These are phyloP conservation scores for Stephanodiscus minutulus DNA, from an alignment of 108 stramenopile species.

Conservation along the genomic window DNA sequence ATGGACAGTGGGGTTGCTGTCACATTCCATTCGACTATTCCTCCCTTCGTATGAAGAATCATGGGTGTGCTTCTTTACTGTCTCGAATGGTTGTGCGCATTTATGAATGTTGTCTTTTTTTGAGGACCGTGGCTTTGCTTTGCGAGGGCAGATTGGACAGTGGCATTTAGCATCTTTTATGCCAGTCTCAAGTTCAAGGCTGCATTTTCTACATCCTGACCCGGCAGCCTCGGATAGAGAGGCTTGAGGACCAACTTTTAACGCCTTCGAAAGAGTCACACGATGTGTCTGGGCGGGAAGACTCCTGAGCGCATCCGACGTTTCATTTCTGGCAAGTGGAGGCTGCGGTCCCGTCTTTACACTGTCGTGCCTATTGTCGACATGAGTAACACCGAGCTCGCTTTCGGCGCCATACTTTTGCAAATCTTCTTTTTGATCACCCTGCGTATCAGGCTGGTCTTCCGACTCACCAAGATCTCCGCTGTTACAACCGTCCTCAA, in stretches of 20 bases:
- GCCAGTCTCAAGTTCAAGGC: slow-evolving; percentile 4
- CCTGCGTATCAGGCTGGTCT: background rate
- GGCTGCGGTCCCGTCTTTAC: background rate
- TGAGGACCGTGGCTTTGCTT: background rate
- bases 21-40: background rate
- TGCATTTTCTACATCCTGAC: slow-evolving; percentile 10
- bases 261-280: background rate
- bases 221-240: slow-evolving; percentile 7
- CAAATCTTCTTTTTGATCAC: slow-evolving; percentile 1
- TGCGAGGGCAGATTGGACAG: slow-evolving; percentile 3
- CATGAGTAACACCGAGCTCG: background rate
- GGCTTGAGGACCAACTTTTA: background rate
- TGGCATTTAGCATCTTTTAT: background rate
- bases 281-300: background rate
- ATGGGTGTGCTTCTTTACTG: background rate
- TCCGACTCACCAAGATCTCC: background rate
- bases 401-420: slow-evolving; percentile 9
- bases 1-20: too few relatives aligned
- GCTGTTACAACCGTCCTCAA: slow-evolving; percentile 16
- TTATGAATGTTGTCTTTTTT: background rate
- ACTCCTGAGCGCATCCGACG: background rate
- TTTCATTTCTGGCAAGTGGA: background rate
- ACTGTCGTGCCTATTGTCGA: background rate
- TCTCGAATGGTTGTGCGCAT: background rate
- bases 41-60: background rate